phyloP scores from a whole-genome alignment of 495 filamentous ascomycete genomes.

The Bacidia gigantensis region DNA sequence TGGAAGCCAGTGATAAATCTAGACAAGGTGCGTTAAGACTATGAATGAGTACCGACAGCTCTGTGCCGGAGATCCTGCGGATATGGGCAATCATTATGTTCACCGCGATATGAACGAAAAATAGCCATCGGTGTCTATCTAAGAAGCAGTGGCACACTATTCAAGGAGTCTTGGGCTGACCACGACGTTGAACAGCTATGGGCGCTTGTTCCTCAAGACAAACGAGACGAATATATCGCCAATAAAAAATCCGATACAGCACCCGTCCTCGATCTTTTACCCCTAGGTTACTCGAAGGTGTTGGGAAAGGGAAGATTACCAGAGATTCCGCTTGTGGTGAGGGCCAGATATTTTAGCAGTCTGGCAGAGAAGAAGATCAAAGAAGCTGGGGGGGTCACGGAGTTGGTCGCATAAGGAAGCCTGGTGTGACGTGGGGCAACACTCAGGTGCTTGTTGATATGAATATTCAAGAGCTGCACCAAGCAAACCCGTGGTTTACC shows the following conservation, averaged over 20 bases:
- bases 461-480: background rate
- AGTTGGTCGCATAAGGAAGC: constrained; percentile 66
- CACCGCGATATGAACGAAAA: too few species aligned
- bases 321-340: constrained; percentile 72
- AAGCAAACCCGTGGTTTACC: too few species aligned
- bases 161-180: background rate
- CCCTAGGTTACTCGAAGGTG: constrained; percentile 85
- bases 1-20: constrained; percentile 89
- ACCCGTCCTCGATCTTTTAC: constrained; percentile 82
- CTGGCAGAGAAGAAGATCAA: constrained; percentile 92
- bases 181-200: constrained; percentile 43
- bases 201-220: constrained; percentile 68
- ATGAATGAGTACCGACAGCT: background rate
- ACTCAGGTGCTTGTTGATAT: background rate
- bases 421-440: background rate
- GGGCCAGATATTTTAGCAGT: constrained; percentile 75
- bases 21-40: constrained; percentile 53
- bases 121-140: too few species aligned
- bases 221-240: constrained; percentile 68
- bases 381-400: constrained; percentile 78
- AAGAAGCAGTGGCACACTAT: too few species aligned
- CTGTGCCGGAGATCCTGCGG: too few species aligned
- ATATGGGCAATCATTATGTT: too few species aligned
- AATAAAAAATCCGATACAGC: constrained; percentile 64
- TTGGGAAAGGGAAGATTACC: constrained; percentile 87